phyloP scores from a whole-genome alignment of 1,139 yeast genomes.

The Debaryomyces nepalensis region DNA sequence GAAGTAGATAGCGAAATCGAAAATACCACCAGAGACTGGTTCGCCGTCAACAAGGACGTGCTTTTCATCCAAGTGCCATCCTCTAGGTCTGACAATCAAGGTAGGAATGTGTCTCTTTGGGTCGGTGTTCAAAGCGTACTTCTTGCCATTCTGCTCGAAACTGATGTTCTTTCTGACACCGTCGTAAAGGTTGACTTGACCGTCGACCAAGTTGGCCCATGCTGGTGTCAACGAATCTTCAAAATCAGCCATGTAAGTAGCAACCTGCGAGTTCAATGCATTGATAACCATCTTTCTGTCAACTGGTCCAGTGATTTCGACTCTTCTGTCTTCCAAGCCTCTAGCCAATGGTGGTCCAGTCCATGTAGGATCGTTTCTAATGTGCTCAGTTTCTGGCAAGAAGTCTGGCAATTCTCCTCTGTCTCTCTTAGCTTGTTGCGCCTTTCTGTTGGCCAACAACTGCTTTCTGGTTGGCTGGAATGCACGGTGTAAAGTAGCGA shows the following conservation, averaged over 20 bases:
- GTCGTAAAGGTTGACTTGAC: constrained; percentile 92
- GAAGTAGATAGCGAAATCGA: constrained; percentile 79
- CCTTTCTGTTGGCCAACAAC: constrained; percentile 62
- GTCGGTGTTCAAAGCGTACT: constrained; percentile 59
- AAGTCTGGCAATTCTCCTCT: constrained; percentile 73
- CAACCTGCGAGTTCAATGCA: constrained; percentile 86
- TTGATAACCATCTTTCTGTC: constrained; percentile 93
- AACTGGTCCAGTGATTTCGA: constrained; percentile 88
- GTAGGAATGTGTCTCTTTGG: constrained; percentile 69
- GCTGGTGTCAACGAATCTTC: constrained; percentile 97
- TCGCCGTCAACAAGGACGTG: constrained; percentile 77
- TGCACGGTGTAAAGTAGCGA: constrained; percentile 74
- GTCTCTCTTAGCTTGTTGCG: constrained; percentile 65
- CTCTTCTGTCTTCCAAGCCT: constrained; percentile 77
- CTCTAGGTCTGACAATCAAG: constrained; percentile 81
- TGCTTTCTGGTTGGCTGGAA: constrained; percentile 65
- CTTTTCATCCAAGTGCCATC: constrained; percentile 82
- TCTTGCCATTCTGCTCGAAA: constrained; percentile 61
- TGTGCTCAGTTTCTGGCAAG: constrained; percentile 69
- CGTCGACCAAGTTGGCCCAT: constrained; percentile 84
- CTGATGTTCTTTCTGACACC: constrained; percentile 73
- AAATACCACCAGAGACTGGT: constrained; percentile 73
- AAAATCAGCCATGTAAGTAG: constrained; percentile 93
- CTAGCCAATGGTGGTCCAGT: constrained; percentile 78
- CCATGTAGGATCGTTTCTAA: constrained; percentile 78